These are phyloP conservation scores for Discostella pseudostelligera DNA, from an alignment of 108 stramenopile species.

Conservation along the genomic window DNA sequence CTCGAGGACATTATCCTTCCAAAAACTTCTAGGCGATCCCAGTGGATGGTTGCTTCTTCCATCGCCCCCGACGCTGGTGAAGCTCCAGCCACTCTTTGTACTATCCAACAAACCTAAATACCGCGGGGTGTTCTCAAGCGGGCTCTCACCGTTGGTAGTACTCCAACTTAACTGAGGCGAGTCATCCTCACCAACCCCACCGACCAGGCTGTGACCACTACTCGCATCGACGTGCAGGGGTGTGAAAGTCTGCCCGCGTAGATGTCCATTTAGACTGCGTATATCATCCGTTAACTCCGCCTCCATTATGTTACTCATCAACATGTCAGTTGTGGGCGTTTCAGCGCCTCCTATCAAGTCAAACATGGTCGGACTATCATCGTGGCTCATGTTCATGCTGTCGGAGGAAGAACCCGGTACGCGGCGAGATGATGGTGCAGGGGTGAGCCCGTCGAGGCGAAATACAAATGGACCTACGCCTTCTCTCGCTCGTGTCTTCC, in stretches of 20 bases:
- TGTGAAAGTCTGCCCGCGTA: constrained; percentile 81
- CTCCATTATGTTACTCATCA: constrained; percentile 46
- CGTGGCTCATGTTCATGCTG: background rate
- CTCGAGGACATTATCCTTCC: constrained; percentile 37
- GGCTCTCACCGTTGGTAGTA: constrained; percentile 45
- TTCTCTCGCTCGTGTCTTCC: background rate
- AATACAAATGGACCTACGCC: constrained; percentile 14
- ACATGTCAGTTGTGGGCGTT: constrained; percentile 36
- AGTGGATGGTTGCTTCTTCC: constrained; percentile 24
- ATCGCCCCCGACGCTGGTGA: background rate
- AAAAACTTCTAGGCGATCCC: constrained; percentile 44
- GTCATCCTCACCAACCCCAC: background rate
- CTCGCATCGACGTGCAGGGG: constrained; percentile 46
- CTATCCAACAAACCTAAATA: constrained; percentile 46
- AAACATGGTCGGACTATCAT: constrained; percentile 30
- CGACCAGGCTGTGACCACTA: background rate
- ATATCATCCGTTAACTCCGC: constrained; percentile 66
- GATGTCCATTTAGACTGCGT: constrained; percentile 59
- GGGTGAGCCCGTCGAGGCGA: constrained; percentile 20
- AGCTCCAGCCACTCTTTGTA: constrained; percentile 35
- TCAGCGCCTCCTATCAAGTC: constrained; percentile 41
- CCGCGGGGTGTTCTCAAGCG: constrained; percentile 24
- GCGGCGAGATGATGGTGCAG: constrained; percentile 8
- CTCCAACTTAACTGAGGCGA: constrained; percentile 75
- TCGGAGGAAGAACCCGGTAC: background rate